A percentile compares a stretch with the other conserved stretches of the same genome.
Evolutionary conservation across 176 grass and related monocot species (phyloP).

Genomic region (Aegilops bicornis): DNA sequence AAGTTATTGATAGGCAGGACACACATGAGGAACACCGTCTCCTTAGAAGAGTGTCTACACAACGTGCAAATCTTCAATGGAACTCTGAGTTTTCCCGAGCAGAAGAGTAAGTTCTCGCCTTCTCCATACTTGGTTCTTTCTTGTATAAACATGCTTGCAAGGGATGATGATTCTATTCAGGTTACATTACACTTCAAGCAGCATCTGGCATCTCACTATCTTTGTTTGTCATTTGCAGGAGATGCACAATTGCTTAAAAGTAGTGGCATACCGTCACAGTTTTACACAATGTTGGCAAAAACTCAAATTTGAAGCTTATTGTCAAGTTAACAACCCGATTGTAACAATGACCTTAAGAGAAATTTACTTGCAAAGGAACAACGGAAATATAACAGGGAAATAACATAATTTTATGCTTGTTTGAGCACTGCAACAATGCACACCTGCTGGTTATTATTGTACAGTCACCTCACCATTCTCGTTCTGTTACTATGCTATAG

Average conservation of each 20-base stretch:
- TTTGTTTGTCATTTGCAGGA: constrained; percentile 34
- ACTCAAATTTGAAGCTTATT: constrained; percentile 12
- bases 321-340: constrained; percentile 12
- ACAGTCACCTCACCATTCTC: neutral
- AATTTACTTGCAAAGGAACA: constrained; percentile 19
- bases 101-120: constrained; percentile 14
- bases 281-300: constrained; percentile 16
- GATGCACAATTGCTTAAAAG: constrained; percentile 19
- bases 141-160: constrained; percentile 7
- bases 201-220: constrained; percentile 14
- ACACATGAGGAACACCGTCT: constrained; percentile 32
- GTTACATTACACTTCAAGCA: neutral
- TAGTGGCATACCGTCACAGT: constrained; percentile 4
- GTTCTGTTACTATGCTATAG: neutral
- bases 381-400: neutral
- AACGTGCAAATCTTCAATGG: constrained; percentile 9
- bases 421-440: neutral
- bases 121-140: neutral
- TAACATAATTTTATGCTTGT: neutral
- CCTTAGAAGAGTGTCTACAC: constrained; percentile 24
- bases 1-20: constrained; percentile 47
- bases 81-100: constrained; percentile 8
- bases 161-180: constrained; percentile 18
- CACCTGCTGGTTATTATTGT: neutral
- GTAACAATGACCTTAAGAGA: constrained; percentile 4